Conservation (phyloP, 2,329 filamentous ascomycete genomes). For the Paraconiothyrium sp. region DNA sequence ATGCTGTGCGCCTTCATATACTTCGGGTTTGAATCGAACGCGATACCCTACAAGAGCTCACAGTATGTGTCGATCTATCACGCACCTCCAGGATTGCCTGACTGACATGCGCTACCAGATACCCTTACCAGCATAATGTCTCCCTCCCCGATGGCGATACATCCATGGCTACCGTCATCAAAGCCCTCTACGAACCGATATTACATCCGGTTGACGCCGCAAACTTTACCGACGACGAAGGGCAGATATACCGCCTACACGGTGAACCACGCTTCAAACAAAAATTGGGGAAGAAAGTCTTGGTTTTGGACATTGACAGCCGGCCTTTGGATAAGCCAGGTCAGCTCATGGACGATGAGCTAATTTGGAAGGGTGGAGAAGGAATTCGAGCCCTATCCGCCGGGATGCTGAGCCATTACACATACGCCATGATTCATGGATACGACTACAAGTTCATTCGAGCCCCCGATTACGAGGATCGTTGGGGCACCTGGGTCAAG, state of each 20-base stretch:
- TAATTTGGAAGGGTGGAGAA: constrained; percentile 44
- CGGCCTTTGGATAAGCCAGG: constrained; percentile 45
- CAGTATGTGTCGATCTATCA: constrained; percentile 30
- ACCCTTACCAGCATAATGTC: constrained; percentile 36
- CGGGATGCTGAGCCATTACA: constrained; percentile 52
- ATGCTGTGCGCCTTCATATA: constrained; percentile 42
- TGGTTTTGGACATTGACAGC: constrained; percentile 51
- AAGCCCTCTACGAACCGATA: constrained; percentile 48
- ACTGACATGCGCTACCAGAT: constrained; percentile 25
- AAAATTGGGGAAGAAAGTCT: constrained; percentile 49
- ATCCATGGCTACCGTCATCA: constrained; percentile 49
- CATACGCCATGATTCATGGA: constrained; percentile 57
- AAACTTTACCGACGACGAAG: constrained; percentile 52
- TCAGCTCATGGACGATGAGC: constrained; percentile 47
- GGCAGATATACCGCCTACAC: constrained; percentile 42
- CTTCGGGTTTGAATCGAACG: constrained; percentile 39
- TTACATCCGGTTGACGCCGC: constrained; percentile 46
- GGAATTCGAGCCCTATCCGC: constrained; percentile 47
- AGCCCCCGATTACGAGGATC: constrained; percentile 53
- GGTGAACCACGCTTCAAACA: constrained; percentile 45
- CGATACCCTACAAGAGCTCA: constrained; percentile 30
- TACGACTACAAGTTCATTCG: constrained; percentile 61
- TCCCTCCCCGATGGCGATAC: constrained; percentile 38
- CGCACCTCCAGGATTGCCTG: not conserved
- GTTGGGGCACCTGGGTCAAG: constrained; percentile 61